Percentiles rank a stretch among this genome's conserved stretches.
phyloP scores from a whole-genome alignment of 495 filamentous ascomycete species.

The Penicillium angulare region DNA sequence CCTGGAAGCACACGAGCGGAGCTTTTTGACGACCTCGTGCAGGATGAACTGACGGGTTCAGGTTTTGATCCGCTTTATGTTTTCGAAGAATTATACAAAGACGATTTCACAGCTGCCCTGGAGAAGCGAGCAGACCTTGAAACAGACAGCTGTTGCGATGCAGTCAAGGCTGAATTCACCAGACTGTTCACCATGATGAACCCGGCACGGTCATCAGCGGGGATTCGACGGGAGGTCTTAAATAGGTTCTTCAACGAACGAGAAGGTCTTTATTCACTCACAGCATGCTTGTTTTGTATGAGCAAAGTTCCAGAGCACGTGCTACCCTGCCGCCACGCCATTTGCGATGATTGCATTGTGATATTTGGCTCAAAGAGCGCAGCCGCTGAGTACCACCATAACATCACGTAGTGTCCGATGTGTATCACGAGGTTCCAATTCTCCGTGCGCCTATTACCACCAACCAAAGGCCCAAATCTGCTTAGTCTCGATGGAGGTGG shows the following conservation, averaged over 20 bases:
- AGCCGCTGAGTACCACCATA: constrained; percentile 15
- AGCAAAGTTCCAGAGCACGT: constrained; percentile 25
- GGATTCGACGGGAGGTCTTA: background rate
- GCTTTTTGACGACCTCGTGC: background rate
- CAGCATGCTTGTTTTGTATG: constrained; percentile 28
- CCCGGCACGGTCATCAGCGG: too few relatives aligned
- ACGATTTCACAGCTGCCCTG: too few relatives aligned
- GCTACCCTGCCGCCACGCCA: constrained; percentile 29
- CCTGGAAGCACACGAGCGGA: too few relatives aligned
- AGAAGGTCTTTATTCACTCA: constrained; percentile 9
- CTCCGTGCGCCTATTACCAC: constrained; percentile 27
- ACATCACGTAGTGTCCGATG: constrained; percentile 23
- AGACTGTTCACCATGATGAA: background rate
- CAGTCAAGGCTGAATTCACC: too few relatives aligned
- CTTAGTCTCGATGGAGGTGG: constrained; percentile 60
- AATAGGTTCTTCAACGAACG: background rate
- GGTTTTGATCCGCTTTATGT: too few relatives aligned
- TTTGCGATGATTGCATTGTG: constrained; percentile 30
- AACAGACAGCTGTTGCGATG: background rate
- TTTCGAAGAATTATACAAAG: too few relatives aligned
- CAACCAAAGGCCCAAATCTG: constrained; percentile 47
- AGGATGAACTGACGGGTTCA: background rate
- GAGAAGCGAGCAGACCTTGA: too few relatives aligned
- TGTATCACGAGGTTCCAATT: constrained; percentile 37
- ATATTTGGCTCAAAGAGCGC: constrained; percentile 17